Conservation (phyloP, 352 stramenopile species). For the Globisporangium acanthophoron region DNA sequence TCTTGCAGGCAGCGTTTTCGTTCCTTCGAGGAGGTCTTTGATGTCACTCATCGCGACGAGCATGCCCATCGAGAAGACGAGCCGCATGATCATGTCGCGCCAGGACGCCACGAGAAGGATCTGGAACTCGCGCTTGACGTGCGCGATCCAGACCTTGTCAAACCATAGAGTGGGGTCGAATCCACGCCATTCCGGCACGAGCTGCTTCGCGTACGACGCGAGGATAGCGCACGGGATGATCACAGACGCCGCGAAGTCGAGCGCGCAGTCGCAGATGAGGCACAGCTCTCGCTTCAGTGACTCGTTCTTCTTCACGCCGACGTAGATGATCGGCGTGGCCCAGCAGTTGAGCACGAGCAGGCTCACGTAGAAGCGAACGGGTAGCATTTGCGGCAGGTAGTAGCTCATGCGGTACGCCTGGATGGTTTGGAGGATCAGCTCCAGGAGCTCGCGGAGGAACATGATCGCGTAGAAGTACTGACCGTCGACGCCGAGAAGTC, state of each 20-base stretch:
- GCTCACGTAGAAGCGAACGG: conserved; percentile 10
- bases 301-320: neutral
- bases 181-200: neutral
- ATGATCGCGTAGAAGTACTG: neutral
- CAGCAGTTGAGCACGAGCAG: conserved; percentile 20
- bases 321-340: conserved; percentile 10
- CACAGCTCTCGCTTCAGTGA: conserved; percentile 7
- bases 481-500: neutral
- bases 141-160: conserved; percentile 22
- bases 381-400: conserved; percentile 1
- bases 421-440: conserved; percentile 11
- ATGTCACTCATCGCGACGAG: conserved; percentile 23
- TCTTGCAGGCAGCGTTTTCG: neutral
- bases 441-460: neutral
- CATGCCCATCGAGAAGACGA: conserved; percentile 34
- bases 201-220: conserved; percentile 6
- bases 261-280: conserved; percentile 9
- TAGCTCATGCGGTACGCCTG: conserved; percentile 19
- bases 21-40: conserved; percentile 19
- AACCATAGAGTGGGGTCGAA: conserved; percentile 17
- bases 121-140: conserved; percentile 18
- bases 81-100: conserved; percentile 20
- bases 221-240: conserved; percentile 9
- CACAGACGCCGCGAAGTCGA: conserved; percentile 16
- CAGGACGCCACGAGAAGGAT: conserved; percentile 27